Conservation (phyloP, 257 asterid genomes). For the Scutellaria galericulata region DNA sequence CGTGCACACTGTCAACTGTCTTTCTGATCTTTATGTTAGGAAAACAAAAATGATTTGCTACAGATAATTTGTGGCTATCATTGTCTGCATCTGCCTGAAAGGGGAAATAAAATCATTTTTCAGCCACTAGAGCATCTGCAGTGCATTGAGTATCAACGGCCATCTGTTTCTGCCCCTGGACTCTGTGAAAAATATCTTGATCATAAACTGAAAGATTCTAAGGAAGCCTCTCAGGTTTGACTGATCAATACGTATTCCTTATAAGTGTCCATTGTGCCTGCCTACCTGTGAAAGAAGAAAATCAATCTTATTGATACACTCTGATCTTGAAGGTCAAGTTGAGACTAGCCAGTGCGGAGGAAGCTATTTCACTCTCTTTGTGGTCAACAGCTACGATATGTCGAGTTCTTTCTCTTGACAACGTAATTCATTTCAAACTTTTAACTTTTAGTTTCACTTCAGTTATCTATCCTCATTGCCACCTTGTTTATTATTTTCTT, state of each 20-base stretch:
- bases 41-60: constrained; percentile 77
- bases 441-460: constrained; percentile 24
- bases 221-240: constrained; percentile 66
- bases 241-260: constrained; percentile 14
- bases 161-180: constrained; percentile 62
- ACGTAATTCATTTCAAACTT: constrained; percentile 49
- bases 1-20: constrained; percentile 25
- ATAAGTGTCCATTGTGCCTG: constrained; percentile 10
- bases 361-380: constrained; percentile 80
- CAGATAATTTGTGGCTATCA: constrained; percentile 86
- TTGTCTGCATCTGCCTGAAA: constrained; percentile 64
- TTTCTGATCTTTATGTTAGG: constrained; percentile 51
- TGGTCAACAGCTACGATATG: constrained; percentile 91
- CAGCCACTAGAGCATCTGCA: constrained; percentile 91
- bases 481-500: constrained; percentile 12
- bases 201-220: constrained; percentile 44
- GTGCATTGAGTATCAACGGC: constrained; percentile 65
- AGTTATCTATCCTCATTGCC: constrained; percentile 17
- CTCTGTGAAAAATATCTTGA: constrained; percentile 52
- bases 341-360: constrained; percentile 82
- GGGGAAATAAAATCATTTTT: constrained; percentile 68
- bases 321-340: constrained; percentile 62
- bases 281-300: constrained; percentile 29
- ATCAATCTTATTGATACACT: constrained; percentile 29
- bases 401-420: constrained; percentile 90